phyloP scores from a whole-genome alignment of 306 rosid genomes.

The Gastrolobium villosum region DNA sequence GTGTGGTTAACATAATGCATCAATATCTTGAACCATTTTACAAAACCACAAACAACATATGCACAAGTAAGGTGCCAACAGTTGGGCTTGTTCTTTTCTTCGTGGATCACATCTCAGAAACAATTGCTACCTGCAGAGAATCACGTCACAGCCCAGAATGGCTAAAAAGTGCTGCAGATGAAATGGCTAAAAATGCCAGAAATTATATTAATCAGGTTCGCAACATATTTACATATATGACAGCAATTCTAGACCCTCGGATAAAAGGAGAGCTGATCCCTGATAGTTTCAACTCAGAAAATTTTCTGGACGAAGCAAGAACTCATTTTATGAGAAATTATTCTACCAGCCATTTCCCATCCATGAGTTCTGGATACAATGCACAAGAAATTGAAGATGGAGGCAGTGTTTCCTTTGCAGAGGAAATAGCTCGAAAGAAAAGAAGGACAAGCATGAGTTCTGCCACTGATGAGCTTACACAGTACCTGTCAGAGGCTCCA shows the following conservation, averaged over 20 bases:
- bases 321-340: conserved; percentile 82
- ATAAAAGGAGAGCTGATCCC: conserved; percentile 95
- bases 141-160: conserved; percentile 83
- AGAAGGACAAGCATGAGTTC: conserved; percentile 78
- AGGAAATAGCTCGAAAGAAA: conserved; percentile 97
- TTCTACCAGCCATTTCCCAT: conserved; percentile 73
- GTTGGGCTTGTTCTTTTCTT: conserved; percentile 93
- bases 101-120: conserved; percentile 98
- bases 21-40: conserved; percentile 91
- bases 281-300: conserved; percentile 76
- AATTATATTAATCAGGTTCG: conserved; percentile 76
- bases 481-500: conserved; percentile 87
- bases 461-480: conserved; percentile 93
- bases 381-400: conserved; percentile 81
- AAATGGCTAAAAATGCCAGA: conserved; percentile 87
- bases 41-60: conserved; percentile 92
- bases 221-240: conserved; percentile 89
- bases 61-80: conserved; percentile 87
- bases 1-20: conserved; percentile 72
- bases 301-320: conserved; percentile 85
- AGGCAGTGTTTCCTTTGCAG: conserved; percentile 87
- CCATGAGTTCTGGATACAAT: conserved; percentile 71
- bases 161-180: conserved; percentile 90
- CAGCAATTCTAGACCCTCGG: conserved; percentile 95
- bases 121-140: conserved; percentile 77